A percentile compares a stretch with the other conserved stretches of the same genome.
These are phyloP conservation scores for Brassica balearica DNA, from an alignment of 441 rosid genomes.

Conservation along the genomic window DNA sequence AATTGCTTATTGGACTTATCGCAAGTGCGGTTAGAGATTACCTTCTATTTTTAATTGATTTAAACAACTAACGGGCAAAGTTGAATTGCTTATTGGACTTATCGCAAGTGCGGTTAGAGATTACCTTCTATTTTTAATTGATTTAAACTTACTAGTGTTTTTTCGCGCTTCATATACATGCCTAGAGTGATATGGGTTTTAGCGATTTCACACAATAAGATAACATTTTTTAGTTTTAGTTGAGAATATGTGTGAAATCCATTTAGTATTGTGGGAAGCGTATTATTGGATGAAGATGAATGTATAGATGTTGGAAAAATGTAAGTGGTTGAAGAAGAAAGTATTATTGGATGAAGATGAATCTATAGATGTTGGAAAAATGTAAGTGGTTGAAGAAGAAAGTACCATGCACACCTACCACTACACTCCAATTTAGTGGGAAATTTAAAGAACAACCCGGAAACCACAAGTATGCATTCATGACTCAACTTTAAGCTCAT, in stretches of 20 bases:
- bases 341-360: slow-evolving; percentile 4
- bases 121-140: neutral
- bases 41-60: neutral
- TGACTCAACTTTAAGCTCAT: neutral
- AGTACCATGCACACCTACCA: neutral
- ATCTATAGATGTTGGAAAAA: neutral
- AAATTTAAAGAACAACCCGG: neutral
- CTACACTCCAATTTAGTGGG: slow-evolving; percentile 5
- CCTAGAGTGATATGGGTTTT: neutral
- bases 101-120: neutral
- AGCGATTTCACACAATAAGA: neutral
- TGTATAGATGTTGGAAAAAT: neutral
- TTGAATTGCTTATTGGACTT: neutral
- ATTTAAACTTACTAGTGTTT: neutral
- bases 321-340: neutral
- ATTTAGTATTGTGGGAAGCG: neutral
- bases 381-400: slow-evolving; percentile 4
- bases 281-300: slow-evolving; percentile 2
- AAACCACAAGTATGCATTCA: neutral
- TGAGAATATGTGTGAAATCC: slow-evolving; percentile 8
- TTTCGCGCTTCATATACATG: neutral
- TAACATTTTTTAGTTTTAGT: slow-evolving; percentile 2
- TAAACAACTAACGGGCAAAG: neutral
- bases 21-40: neutral
- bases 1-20: neutral